Percentiles rank a stretch among this genome's conserved stretches.
Evolutionary conservation across 1,139 yeast species (phyloP).

Genomic region (Yamadazyma atmosphaerica): DNA sequence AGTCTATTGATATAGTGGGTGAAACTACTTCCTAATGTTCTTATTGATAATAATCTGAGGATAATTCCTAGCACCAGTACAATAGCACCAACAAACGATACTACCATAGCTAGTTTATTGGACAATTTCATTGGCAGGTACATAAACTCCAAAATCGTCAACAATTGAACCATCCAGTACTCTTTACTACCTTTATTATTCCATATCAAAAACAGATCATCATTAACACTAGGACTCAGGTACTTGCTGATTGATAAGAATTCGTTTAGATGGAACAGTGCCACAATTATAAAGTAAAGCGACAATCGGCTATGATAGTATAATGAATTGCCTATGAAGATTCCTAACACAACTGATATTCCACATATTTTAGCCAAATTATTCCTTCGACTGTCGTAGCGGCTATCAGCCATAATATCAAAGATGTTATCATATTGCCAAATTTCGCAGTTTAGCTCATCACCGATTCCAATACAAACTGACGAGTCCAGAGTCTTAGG

Average conservation of each 20-base stretch:
- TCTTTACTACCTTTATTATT: constrained; percentile 38
- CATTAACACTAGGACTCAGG: constrained; percentile 23
- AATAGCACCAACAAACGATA: constrained; percentile 11
- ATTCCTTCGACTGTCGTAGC: background rate
- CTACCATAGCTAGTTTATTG: background rate
- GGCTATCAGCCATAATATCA: too few relatives aligned
- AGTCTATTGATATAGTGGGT: constrained; percentile 27
- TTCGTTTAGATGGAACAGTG: constrained; percentile 29
- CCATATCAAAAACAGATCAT: constrained; percentile 37
- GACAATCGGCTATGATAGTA: constrained; percentile 3
- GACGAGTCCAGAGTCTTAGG: too few relatives aligned
- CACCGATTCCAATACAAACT: too few relatives aligned
- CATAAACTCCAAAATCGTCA: constrained; percentile 27
- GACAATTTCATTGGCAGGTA: constrained; percentile 6
- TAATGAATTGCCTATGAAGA: constrained; percentile 10
- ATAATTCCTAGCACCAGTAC: constrained; percentile 9
- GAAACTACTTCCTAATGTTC: constrained; percentile 37
- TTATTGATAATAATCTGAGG: constrained; percentile 33
- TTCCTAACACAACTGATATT: constrained; percentile 19
- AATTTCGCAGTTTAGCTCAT: too few relatives aligned
- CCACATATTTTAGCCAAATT: constrained; percentile 1
- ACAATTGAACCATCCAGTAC: constrained; percentile 30
- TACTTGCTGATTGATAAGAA: constrained; percentile 27
- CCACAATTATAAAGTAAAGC: constrained; percentile 3
- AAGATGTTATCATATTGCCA: too few relatives aligned